These are phyloP conservation scores for Trametes versicolor DNA, from an alignment of 1,284 basidiomycete species.

Conservation along the genomic window DNA sequence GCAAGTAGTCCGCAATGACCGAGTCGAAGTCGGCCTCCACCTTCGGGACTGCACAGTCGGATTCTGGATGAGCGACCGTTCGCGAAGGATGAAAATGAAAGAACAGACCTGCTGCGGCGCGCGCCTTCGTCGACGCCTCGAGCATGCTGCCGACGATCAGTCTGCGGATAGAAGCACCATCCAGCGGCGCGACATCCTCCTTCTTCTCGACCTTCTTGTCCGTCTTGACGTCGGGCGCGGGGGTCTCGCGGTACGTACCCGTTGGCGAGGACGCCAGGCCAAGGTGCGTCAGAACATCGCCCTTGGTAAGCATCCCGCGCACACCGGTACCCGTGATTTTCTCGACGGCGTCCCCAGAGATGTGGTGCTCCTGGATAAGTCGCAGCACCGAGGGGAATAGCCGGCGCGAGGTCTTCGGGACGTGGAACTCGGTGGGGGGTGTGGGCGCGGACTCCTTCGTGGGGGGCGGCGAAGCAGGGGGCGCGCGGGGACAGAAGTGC, in stretches of 20 bases:
- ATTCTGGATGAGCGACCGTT: conserved; percentile 18
- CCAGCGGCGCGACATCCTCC: conserved; percentile 55
- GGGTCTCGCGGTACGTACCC: conserved; percentile 71
- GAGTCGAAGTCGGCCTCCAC: conserved; percentile 69
- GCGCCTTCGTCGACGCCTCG: conserved; percentile 65
- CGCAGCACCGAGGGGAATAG: conserved; percentile 86
- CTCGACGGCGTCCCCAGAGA: conserved; percentile 62
- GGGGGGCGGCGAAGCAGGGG: conserved; percentile 40
- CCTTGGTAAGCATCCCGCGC: conserved; percentile 93
- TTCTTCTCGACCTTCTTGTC: conserved; percentile 43
- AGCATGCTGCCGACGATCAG: conserved; percentile 78
- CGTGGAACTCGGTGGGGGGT: conserved; percentile 38
- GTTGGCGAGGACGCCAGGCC: conserved; percentile 84
- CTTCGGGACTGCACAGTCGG: conserved; percentile 46
- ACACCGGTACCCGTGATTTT: conserved; percentile 82
- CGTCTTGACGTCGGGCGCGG: conserved; percentile 45
- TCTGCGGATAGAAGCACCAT: conserved; percentile 74
- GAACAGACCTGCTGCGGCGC: conserved; percentile 56
- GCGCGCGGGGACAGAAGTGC: too few relatives aligned
- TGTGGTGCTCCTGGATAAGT: conserved; percentile 67
- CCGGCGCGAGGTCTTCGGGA: conserved; percentile 65
- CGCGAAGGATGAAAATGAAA: conserved; percentile 1
- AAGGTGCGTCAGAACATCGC: conserved; percentile 85
- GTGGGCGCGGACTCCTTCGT: conserved; percentile 41
- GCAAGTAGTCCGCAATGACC: conserved; percentile 75